Evolutionary conservation across 495 filamentous ascomycete genomes (phyloP), one percentile per base, ranked within the genome.

Genomic region (Xylaria castorea): DNA sequence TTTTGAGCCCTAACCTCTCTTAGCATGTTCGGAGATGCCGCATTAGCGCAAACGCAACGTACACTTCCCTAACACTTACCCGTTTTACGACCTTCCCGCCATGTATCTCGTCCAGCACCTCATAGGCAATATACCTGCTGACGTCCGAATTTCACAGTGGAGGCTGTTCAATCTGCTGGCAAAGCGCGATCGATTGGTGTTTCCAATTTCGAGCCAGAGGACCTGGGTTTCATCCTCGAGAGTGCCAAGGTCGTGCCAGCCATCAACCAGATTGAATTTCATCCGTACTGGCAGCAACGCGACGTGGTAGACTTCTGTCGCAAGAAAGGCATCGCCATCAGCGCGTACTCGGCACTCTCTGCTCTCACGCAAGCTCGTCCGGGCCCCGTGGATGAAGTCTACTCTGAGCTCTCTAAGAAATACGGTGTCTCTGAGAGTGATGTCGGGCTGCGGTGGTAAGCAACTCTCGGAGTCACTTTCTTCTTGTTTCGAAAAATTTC

Each of bases 201-300:
- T 4, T 95, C 92, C 71, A 97, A 97, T 78, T 97, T 89, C 81
- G 77, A 92, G 18, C 83, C 89, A 46, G 79, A 82, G 50, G 89
- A 97, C 77, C 82, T 97, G 25, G 89, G 93, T 74, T 85, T 86
- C 3, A 87, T 91, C 50, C 80, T 96, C 22, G 81, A 88, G 68
- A 92, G 88, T 0, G 91, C 92, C 27, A 90, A 84, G 58, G 78
- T 89, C 38, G 78, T 83, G 18, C 94, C 94, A 0, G 89, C 85
- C 1, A 86, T 94, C 77, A 97, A 97, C 81, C 93, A 97, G 83
- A 92, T 97, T 71, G 93, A 97, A 80, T 95, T 88, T 75, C 92
- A 97, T 75, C 91, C 93, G 0, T 97, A 97, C 80, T 85, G 95
- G 40, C 94, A 97, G 80, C 93, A 91, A 77, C 83, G 83, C 3